Conservation (phyloP, 2,329 filamentous ascomycete species). For the Decorospora gaudefroyi region DNA sequence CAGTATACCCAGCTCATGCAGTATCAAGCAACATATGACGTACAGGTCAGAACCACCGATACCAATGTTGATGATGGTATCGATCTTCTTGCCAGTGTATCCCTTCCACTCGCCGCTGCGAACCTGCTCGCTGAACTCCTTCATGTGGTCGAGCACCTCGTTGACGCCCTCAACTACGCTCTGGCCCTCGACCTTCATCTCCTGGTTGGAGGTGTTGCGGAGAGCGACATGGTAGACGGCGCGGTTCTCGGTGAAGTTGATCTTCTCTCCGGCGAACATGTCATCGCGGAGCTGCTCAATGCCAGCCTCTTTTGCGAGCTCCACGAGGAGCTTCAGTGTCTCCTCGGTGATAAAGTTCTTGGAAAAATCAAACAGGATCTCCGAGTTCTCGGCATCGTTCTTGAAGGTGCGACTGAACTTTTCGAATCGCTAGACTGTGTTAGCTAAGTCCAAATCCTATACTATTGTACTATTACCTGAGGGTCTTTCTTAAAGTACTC, state of each 20-base stretch:
- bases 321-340: conserved; percentile 81
- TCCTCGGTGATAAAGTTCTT: conserved; percentile 98
- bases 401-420: conserved; percentile 87
- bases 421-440: conserved; percentile 68
- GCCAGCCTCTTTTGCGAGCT: conserved; percentile 88
- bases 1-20: too few relatives aligned
- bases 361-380: conserved; percentile 97
- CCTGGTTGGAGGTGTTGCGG: conserved; percentile 84
- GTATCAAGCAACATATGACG: too few relatives aligned
- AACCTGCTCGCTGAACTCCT: conserved; percentile 94
- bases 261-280: conserved; percentile 97
- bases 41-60: conserved; percentile 98
- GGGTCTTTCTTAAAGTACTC: conserved; percentile 89
- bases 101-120: conserved; percentile 96
- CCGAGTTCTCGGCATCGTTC: conserved; percentile 75
- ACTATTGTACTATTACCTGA: conserved; percentile 19
- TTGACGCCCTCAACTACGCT: conserved; percentile 96
- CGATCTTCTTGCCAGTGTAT: conserved; percentile 94
- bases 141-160: conserved; percentile 92
- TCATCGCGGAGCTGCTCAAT: conserved; percentile 92
- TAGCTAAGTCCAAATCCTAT: conserved; percentile 5
- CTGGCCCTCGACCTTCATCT: conserved; percentile 81
- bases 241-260: conserved; percentile 98
- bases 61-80: conserved; percentile 94
- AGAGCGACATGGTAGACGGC: conserved; percentile 95